Percentiles rank a stretch among this genome's conserved stretches.
These are phyloP conservation scores for Talaromyces sp. DNA, from an alignment of 2,329 filamentous ascomycete genomes.

Conservation along the genomic window DNA sequence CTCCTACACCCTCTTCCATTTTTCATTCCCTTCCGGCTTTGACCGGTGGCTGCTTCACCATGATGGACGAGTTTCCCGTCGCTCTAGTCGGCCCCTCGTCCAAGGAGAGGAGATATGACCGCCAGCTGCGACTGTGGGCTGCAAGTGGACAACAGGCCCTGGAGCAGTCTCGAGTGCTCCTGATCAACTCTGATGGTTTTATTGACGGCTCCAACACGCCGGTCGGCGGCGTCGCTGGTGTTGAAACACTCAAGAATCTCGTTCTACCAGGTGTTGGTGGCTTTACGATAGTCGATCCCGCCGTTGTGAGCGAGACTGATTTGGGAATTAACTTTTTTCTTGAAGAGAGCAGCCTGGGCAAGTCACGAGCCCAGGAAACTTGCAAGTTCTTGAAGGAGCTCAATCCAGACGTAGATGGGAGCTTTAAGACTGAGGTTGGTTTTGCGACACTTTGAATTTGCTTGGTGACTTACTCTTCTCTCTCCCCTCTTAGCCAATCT, in stretches of 20 bases:
- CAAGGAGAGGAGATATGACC: conserved; percentile 79
- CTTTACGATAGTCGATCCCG: conserved; percentile 85
- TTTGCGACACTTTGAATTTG: not conserved
- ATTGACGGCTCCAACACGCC: conserved; percentile 28
- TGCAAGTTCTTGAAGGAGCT: conserved; percentile 75
- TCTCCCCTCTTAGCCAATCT: conserved; percentile 26
- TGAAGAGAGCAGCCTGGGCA: conserved; percentile 70
- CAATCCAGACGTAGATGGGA: conserved; percentile 84
- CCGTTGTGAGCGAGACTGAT: conserved; percentile 71
- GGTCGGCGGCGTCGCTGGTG: conserved; percentile 76
- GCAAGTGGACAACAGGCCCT: conserved; percentile 85
- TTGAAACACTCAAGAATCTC: conserved; percentile 95
- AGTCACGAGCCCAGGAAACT: conserved; percentile 71
- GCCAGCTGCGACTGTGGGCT: conserved; percentile 92
- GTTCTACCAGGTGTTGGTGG: conserved; percentile 86
- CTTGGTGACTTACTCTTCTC: conserved; percentile 4
- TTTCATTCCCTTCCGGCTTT: not conserved
- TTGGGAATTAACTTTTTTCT: conserved; percentile 97
- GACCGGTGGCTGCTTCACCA: conserved; percentile 8
- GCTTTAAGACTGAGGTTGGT: conserved; percentile 56
- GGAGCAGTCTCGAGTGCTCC: conserved; percentile 83
- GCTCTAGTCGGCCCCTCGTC: conserved; percentile 47
- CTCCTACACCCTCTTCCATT: not conserved
- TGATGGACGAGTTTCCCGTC: conserved; percentile 33
- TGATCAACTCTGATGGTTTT: conserved; percentile 65